Evolutionary conservation across 2,329 filamentous ascomycete species (phyloP).

Genomic region (Leptographium galeiforme): DNA sequence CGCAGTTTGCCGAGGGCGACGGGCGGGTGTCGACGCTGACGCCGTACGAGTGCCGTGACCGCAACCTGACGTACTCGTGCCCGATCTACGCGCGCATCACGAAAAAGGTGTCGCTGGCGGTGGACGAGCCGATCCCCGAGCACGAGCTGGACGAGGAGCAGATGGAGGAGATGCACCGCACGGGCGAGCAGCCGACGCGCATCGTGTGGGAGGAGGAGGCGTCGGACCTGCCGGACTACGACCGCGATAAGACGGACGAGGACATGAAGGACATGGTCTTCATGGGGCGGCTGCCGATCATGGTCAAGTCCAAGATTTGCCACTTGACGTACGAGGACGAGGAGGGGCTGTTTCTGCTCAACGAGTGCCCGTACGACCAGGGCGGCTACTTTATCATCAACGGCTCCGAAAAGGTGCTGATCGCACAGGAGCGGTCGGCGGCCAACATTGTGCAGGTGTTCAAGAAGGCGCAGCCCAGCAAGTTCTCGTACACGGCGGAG

Average conservation of each 20-base stretch:
- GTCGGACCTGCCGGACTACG: slow-evolving; percentile 35
- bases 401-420: slow-evolving; percentile 94
- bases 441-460: slow-evolving; percentile 99
- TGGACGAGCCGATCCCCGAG: slow-evolving; percentile 55
- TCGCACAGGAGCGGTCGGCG: slow-evolving; percentile 92
- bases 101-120: slow-evolving; percentile 70
- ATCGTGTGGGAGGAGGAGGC: slow-evolving; percentile 50
- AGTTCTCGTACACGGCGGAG: slow-evolving; percentile 86
- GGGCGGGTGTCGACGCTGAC: slow-evolving; percentile 74
- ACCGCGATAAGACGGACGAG: slow-evolving; percentile 37
- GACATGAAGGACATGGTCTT: slow-evolving; percentile 63
- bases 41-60: slow-evolving; percentile 88
- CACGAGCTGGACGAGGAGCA: slow-evolving; percentile 58
- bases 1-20: slow-evolving; percentile 86
- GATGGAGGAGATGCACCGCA: slow-evolving; percentile 38
- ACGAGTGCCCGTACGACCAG: slow-evolving; percentile 96
- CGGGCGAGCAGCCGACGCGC: slow-evolving; percentile 43
- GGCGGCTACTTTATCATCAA: slow-evolving; percentile 99
- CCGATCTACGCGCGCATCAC: slow-evolving; percentile 82
- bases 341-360: slow-evolving; percentile 75
- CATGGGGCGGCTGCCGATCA: slow-evolving; percentile 90
- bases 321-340: slow-evolving; percentile 74
- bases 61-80: slow-evolving; percentile 90
- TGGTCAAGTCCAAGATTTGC: slow-evolving; percentile 96
- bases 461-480: slow-evolving; percentile 88